Evolutionary conservation across 441 rosid species (phyloP).

Genomic region (Isatis lusitanica): DNA sequence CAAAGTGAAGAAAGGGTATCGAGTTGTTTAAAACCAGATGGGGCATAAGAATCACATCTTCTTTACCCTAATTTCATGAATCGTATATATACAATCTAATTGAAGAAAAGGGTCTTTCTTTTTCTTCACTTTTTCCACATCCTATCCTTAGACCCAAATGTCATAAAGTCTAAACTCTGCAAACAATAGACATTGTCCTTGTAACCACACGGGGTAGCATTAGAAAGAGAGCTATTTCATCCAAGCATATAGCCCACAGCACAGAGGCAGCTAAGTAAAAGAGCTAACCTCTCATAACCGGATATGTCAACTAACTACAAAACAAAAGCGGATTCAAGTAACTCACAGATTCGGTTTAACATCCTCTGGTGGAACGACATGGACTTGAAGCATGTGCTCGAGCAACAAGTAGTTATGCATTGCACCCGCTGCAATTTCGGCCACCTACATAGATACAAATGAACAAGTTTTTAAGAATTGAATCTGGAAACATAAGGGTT

Average conservation of each 20-base stretch:
- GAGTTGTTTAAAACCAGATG: not conserved
- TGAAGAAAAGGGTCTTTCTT: not conserved
- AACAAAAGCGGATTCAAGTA: not conserved
- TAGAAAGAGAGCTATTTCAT: not conserved
- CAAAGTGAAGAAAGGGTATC: too few relatives aligned
- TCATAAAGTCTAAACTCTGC: not conserved
- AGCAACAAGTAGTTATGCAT: constrained; percentile 82
- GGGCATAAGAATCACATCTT: not conserved
- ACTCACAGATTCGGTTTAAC: constrained; percentile 86
- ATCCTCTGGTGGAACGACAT: constrained; percentile 60
- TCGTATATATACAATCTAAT: not conserved
- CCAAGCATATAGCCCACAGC: not conserved
- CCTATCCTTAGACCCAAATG: not conserved
- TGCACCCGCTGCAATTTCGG: constrained; percentile 85
- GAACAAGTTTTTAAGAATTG: not conserved
- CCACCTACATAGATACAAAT: constrained; percentile 57
- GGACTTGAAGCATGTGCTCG: constrained; percentile 83
- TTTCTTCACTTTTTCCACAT: not conserved
- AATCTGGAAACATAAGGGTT: not conserved
- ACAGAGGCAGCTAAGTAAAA: not conserved
- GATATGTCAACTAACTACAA: not conserved
- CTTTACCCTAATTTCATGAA: not conserved
- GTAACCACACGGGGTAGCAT: not conserved
- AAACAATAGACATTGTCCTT: not conserved
- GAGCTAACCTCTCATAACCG: not conserved